Conservation (phyloP, 257 asterid genomes). For the Anisodus acutangulus region DNA sequence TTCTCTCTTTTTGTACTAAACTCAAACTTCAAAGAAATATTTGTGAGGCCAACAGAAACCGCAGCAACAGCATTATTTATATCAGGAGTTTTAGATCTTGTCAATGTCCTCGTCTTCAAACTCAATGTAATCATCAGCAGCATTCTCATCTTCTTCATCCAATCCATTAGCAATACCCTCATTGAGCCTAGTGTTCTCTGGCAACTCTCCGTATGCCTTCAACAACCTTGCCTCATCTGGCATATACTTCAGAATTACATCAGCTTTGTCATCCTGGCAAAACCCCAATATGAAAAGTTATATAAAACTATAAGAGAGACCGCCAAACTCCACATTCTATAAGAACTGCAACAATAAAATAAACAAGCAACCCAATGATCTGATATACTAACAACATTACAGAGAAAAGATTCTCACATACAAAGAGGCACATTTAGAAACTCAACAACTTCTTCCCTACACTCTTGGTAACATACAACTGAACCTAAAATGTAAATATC, state of each 20-base stretch:
- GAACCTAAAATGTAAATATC: background rate
- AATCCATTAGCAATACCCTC: constrained; percentile 74
- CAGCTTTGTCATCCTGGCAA: constrained; percentile 92
- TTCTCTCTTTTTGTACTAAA: constrained; percentile 19
- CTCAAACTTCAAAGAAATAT: constrained; percentile 30
- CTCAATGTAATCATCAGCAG: constrained; percentile 69
- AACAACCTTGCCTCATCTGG: constrained; percentile 89
- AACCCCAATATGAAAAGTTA: background rate
- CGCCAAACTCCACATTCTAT: background rate
- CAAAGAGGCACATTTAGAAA: background rate
- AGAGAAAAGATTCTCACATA: background rate
- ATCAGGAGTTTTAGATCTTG: constrained; percentile 57
- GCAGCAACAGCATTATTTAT: background rate
- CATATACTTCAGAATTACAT: constrained; percentile 88
- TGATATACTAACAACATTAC: background rate
- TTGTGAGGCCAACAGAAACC: constrained; percentile 16
- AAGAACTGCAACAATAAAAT: background rate
- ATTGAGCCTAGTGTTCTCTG: constrained; percentile 79
- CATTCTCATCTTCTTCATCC: constrained; percentile 77
- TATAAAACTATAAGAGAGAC: background rate
- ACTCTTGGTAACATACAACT: no score
- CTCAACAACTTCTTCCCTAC: no score
- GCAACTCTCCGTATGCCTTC: constrained; percentile 97
- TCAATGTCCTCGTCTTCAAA: constrained; percentile 94
- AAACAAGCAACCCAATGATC: background rate